These are phyloP conservation scores for Paecilomyces formosus DNA, from an alignment of 2,329 filamentous ascomycete species.

Conservation along the genomic window DNA sequence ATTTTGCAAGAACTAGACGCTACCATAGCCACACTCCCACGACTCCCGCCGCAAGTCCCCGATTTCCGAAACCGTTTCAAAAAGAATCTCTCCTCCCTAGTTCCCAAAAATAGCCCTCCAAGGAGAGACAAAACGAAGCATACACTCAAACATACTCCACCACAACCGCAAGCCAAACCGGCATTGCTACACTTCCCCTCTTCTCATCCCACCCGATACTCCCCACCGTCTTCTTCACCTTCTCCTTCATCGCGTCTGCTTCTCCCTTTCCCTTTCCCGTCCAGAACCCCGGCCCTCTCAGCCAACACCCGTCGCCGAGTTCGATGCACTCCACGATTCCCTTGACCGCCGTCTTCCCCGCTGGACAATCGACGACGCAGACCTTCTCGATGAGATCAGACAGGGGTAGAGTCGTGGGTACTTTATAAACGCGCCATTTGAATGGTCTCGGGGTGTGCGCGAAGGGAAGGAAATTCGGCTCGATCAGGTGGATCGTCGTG, in stretches of 20 bases:
- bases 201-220: constrained; percentile 54
- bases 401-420: constrained; percentile 48
- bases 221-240: constrained; percentile 43
- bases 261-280: constrained; percentile 14
- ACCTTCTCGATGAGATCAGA: constrained; percentile 53
- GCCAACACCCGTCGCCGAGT: constrained; percentile 52
- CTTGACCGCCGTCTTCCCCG: constrained; percentile 23
- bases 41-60: too few species aligned
- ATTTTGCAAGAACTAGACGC: too few species aligned
- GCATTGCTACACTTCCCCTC: constrained; percentile 9
- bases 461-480: constrained; percentile 25
- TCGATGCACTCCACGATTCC: constrained; percentile 52
- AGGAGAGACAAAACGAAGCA: background rate
- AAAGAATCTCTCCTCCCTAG: background rate
- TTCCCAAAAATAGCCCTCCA: background rate
- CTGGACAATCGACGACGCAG: constrained; percentile 45
- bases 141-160: background rate
- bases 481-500: constrained; percentile 54
- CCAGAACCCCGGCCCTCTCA: constrained; percentile 50
- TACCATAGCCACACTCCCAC: too few species aligned
- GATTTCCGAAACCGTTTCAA: background rate
- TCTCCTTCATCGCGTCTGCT: constrained; percentile 30
- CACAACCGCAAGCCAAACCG: constrained; percentile 14
- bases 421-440: constrained; percentile 44
- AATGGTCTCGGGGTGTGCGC: constrained; percentile 26